A percentile compares a stretch with the other conserved stretches of the same genome.
Conservation (phyloP, 306 rosid genomes). For the Dicorynia guianensis region DNA sequence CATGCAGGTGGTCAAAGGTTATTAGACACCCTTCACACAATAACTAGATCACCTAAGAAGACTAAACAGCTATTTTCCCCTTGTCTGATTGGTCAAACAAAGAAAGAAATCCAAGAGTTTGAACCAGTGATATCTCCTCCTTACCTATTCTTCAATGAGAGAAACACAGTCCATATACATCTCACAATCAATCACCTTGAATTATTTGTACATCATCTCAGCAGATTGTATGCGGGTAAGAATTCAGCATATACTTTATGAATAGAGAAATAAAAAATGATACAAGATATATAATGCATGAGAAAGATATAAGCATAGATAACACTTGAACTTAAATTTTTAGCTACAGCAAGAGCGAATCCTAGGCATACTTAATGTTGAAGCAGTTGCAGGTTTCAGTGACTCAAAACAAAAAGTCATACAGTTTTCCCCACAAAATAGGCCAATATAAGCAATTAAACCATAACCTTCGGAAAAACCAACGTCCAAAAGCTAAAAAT, state of each 20-base stretch:
- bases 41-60: background rate
- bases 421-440: slow-evolving; percentile 11
- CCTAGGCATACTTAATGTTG: background rate
- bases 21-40: background rate
- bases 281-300: slow-evolving; percentile 5
- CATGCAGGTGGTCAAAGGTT: background rate
- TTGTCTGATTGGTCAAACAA: background rate
- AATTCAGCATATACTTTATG: slow-evolving; percentile 9
- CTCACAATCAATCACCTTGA: slow-evolving; percentile 20
- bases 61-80: too few relatives aligned
- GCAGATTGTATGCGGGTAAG: slow-evolving; percentile 7
- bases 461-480: background rate
- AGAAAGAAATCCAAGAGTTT: background rate
- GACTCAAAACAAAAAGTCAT: slow-evolving; percentile 21
- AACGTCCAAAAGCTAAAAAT: slow-evolving; percentile 7
- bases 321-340: slow-evolving; percentile 3
- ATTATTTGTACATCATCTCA: slow-evolving; percentile 1
- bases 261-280: slow-evolving; percentile 15
- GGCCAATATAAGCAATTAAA: slow-evolving; percentile 38
- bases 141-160: too few relatives aligned
- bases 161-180: background rate
- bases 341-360: background rate
- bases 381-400: slow-evolving; percentile 5
- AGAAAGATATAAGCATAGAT: slow-evolving; percentile 9
- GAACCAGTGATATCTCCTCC: background rate